A percentile compares a stretch with the other conserved stretches of the same genome.
These are phyloP conservation scores for Soucietia sequanensis DNA, from an alignment of 805 yeast genomes.

Conservation along the genomic window DNA sequence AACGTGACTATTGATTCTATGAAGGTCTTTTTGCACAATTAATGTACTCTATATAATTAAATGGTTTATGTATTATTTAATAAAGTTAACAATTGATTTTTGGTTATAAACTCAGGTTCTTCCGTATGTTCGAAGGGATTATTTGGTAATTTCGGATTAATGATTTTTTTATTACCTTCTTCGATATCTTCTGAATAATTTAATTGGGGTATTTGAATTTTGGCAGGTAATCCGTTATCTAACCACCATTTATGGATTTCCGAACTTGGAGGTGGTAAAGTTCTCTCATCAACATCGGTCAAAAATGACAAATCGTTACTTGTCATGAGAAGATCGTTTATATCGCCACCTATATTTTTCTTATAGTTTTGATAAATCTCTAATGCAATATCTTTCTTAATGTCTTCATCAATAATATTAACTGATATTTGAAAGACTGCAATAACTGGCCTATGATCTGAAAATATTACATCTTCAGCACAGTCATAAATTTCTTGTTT, in stretches of 20 bases:
- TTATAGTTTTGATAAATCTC: constrained; percentile 58
- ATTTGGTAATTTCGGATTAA: constrained; percentile 67
- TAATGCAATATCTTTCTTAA: constrained; percentile 53
- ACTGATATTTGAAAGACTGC: constrained; percentile 66
- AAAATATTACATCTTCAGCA: constrained; percentile 56
- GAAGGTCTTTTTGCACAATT: no score
- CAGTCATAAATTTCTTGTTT: constrained; percentile 61
- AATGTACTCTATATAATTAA: no score
- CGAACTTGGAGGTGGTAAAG: constrained; percentile 86
- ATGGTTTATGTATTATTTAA: background rate
- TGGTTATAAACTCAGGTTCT: constrained; percentile 52
- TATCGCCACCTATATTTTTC: constrained; percentile 43
- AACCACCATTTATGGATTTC: constrained; percentile 91
- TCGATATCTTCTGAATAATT: constrained; percentile 19
- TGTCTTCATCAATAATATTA: constrained; percentile 61
- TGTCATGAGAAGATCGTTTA: constrained; percentile 32
- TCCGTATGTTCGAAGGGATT: constrained; percentile 68
- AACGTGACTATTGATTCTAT: no score
- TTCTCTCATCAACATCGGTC: constrained; percentile 30
- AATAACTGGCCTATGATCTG: constrained; percentile 90
- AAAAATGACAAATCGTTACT: constrained; percentile 22
- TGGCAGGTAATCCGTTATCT: constrained; percentile 71
- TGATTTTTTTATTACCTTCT: constrained; percentile 27
- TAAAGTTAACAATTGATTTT: constrained; percentile 11
- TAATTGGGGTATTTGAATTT: constrained; percentile 54